These are phyloP conservation scores for Quambalaria eucalypti DNA, from an alignment of 1,284 basidiomycete species.

Conservation along the genomic window DNA sequence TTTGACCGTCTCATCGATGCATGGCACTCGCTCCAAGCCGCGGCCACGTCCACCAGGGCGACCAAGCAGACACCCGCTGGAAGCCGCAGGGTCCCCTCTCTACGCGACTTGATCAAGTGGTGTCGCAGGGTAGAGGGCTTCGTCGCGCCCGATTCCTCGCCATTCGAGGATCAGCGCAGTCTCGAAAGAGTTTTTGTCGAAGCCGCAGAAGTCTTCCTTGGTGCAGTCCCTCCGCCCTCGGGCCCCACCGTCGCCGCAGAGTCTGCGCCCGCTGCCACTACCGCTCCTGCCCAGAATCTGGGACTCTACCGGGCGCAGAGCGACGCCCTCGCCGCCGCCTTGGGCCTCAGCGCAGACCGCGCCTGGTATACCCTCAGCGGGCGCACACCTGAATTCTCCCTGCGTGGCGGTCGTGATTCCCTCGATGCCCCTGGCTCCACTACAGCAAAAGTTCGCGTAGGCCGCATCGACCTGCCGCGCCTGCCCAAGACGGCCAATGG, in stretches of 20 bases:
- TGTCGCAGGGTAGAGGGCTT: slow-evolving; percentile 64
- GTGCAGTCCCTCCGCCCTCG: slow-evolving; percentile 49
- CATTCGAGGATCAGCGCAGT: slow-evolving; percentile 60
- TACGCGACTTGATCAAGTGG: slow-evolving; percentile 82
- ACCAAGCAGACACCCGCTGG: background rate
- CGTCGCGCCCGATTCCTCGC: slow-evolving; percentile 6
- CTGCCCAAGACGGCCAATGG: background rate
- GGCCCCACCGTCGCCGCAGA: background rate
- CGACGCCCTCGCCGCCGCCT: slow-evolving; percentile 21
- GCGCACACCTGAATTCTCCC: slow-evolving; percentile 30
- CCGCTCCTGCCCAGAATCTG: no score
- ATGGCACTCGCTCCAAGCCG: slow-evolving; percentile 18
- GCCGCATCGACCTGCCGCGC: slow-evolving; percentile 22
- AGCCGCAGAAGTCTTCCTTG: slow-evolving; percentile 85
- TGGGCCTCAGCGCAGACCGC: slow-evolving; percentile 31
- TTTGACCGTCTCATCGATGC: slow-evolving; percentile 24
- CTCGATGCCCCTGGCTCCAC: background rate
- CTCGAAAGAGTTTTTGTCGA: slow-evolving; percentile 87
- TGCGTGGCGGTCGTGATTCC: background rate
- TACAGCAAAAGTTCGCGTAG: slow-evolving; percentile 7
- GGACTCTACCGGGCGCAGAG: background rate
- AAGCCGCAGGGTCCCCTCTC: slow-evolving; percentile 52
- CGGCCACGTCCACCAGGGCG: background rate
- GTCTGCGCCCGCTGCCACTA: no score
- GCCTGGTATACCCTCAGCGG: slow-evolving; percentile 28